Evolutionary conservation across 768 basidiomycete genomes (phyloP), one percentile per base, ranked within the genome.

Genomic region (Steccherinum ochraceum): DNA sequence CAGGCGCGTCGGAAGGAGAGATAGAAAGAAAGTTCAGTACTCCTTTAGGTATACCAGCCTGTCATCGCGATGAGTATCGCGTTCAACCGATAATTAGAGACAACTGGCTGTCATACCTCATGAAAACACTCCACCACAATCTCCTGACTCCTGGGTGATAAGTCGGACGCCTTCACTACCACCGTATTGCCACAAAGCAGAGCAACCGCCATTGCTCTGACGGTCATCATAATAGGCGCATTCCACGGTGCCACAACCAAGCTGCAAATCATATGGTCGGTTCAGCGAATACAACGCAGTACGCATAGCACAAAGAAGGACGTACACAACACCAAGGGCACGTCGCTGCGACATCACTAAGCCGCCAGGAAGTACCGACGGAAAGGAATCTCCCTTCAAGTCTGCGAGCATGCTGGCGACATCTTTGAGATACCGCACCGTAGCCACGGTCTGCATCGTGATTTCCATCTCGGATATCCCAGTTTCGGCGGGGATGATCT

Each of bases 31-130:
- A 73, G 52, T 82, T 80, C 3, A 83, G 56, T 2, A 79, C 79
- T 5, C 79, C 80, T 16, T 63, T 58, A 4, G 81, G 82, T 1
- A 84, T 59, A 1, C 82, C 80, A 1, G 81, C 81, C 51, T 71
- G 18, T 18, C 10, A n/a, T 11, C 11, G n/a, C n/a, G 12, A 11
- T 5, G 5, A 2, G 23, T 12, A 23, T 35, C 16, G 49, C 39
- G 25, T 2, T 7, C 11, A 11, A 39, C 35, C 11, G 35, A n/a
- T 39, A n/a, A 11, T 11, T 11, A n/a, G 11, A n/a, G 19, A 21
- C 18, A 52, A 7, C 16, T n/a, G 3, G 45, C 2, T 10, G 4
- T 5, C 39, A 41, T 50, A 67, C 68, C 54, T 80, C 76, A 16
- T 75, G 66, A 19, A 82, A 69, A 1, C 76, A 56, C 50, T 79